Evolutionary conservation across 495 filamentous ascomycete genomes (phyloP).

Genomic region (Trichoderma erinaceum): DNA sequence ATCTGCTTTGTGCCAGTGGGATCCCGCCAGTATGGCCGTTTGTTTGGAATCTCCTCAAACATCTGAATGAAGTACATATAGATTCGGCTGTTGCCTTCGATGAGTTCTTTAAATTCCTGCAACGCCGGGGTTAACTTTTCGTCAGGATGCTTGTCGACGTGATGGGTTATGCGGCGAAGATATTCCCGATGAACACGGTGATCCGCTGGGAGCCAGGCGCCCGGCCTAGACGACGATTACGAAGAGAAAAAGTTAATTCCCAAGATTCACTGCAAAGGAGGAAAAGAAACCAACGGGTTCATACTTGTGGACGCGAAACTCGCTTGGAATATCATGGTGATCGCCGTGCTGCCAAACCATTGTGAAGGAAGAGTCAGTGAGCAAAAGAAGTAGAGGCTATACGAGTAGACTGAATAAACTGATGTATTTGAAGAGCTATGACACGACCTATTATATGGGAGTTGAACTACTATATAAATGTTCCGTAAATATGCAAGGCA

Average conservation of each 20-base stretch:
- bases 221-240: constrained; percentile 28
- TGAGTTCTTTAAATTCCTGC: constrained; percentile 42
- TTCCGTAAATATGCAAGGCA: too few species aligned
- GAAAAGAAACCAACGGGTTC: constrained; percentile 13
- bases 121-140: constrained; percentile 41
- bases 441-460: too few species aligned
- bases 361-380: constrained; percentile 16
- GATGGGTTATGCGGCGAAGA: constrained; percentile 39
- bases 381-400: background rate
- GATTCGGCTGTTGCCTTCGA: constrained; percentile 40
- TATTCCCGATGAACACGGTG: constrained; percentile 45
- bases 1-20: constrained; percentile 55
- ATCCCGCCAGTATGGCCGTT: constrained; percentile 51
- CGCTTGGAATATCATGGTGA: constrained; percentile 37
- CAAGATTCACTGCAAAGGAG: background rate
- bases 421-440: background rate
- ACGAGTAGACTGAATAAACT: background rate
- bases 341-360: constrained; percentile 44
- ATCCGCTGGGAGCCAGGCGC: constrained; percentile 49
- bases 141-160: constrained; percentile 36
- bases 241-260: too few species aligned
- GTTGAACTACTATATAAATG: background rate
- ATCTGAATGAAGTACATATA: constrained; percentile 53
- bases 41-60: constrained; percentile 61
- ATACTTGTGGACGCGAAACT: constrained; percentile 34